phyloP scores from a whole-genome alignment of 768 basidiomycete species.

The Mycena rebaudengoi region DNA sequence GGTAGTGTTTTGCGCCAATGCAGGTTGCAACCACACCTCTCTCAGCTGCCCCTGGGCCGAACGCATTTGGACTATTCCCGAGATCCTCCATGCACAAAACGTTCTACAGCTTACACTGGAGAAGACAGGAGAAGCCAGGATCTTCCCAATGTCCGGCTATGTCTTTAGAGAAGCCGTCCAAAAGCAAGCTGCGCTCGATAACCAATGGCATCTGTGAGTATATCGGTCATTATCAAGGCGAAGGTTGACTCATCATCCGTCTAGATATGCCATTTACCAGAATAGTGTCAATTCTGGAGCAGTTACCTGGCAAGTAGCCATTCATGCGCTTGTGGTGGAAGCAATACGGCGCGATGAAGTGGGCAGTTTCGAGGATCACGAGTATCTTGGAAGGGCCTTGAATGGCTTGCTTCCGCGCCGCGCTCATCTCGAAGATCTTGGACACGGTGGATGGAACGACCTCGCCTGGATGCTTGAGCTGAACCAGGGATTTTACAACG shows the following conservation, averaged over 20 bases:
- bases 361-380: conserved; percentile 20
- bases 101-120: conserved; percentile 22
- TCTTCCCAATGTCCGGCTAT: background rate
- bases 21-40: conserved; percentile 25
- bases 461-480: conserved; percentile 33
- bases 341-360: conserved; percentile 29
- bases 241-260: background rate
- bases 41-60: conserved; percentile 26
- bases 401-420: conserved; percentile 33
- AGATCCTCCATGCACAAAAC: conserved; percentile 27
- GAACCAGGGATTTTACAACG: conserved; percentile 38
- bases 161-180: background rate
- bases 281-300: conserved; percentile 25
- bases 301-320: conserved; percentile 26
- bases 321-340: conserved; percentile 34
- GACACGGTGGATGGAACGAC: conserved; percentile 32
- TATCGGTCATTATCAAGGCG: background rate
- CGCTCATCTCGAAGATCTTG: conserved; percentile 26
- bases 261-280: conserved; percentile 28
- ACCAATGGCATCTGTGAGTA: conserved; percentile 2
- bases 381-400: conserved; percentile 29
- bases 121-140: background rate
- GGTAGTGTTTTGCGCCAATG: conserved; percentile 26
- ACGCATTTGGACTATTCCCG: conserved; percentile 30
- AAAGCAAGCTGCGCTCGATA: background rate